Conservation (phyloP, 345 rosid species). For the Passiflora organensis region DNA sequence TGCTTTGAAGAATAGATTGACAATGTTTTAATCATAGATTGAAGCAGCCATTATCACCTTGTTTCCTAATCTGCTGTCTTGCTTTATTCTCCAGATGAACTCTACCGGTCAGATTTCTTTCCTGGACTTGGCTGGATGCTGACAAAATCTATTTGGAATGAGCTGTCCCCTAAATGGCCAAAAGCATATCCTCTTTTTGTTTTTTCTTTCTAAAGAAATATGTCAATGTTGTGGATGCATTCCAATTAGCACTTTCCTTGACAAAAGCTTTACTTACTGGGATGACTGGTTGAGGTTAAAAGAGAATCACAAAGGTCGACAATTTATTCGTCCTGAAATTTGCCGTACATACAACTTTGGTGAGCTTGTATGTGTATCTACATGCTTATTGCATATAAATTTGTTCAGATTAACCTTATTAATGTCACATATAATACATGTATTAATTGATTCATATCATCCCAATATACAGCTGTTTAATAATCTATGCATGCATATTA, state of each 20-base stretch:
- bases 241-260: constrained; percentile 40
- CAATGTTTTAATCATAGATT: not conserved
- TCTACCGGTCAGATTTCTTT: constrained; percentile 95
- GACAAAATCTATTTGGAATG: constrained; percentile 77
- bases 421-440: constrained; percentile 4
- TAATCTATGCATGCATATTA: no score
- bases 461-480: no score
- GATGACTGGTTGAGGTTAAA: constrained; percentile 98
- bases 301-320: constrained; percentile 86
- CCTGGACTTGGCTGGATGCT: constrained; percentile 99
- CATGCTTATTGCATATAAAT: not conserved
- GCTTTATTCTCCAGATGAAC: constrained; percentile 54
- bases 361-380: constrained; percentile 64
- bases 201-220: constrained; percentile 7
- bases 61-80: constrained; percentile 18
- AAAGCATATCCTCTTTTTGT: constrained; percentile 82
- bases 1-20: not conserved
- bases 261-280: constrained; percentile 83
- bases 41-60: not conserved
- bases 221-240: constrained; percentile 8
- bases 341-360: constrained; percentile 99
- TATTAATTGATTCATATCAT: not conserved
- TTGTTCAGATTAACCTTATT: no score
- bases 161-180: constrained; percentile 99
- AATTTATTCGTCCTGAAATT: constrained; percentile 91